These are phyloP conservation scores for Sphagnum contortum DNA, from an alignment of 225 moss, liverwort and hornwort genomes.

Conservation along the genomic window DNA sequence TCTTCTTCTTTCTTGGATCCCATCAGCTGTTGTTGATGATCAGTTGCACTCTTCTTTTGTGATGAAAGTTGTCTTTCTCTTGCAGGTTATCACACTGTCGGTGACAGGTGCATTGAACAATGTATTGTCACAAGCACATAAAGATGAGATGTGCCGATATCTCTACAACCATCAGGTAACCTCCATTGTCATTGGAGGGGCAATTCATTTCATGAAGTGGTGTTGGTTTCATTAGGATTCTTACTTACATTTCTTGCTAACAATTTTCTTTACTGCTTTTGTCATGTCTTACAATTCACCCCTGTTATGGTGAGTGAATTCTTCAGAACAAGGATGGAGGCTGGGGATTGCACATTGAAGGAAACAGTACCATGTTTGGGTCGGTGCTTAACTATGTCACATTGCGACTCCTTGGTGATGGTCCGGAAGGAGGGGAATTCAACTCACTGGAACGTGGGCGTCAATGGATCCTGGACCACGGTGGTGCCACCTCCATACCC, in stretches of 20 bases:
- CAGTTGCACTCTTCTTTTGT: not conserved
- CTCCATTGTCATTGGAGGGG: not conserved
- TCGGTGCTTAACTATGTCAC: constrained; percentile 70
- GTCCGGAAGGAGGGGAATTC: constrained; percentile 45
- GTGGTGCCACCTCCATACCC: constrained; percentile 78
- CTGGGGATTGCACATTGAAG: constrained; percentile 97
- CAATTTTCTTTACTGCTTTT: too few species aligned
- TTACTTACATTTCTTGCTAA: too few species aligned
- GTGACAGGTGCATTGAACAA: constrained; percentile 67
- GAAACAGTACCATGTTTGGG: constrained; percentile 98
- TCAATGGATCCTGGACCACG: constrained; percentile 85
- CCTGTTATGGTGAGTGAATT: too few species aligned
- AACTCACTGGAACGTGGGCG: constrained; percentile 58
- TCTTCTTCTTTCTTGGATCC: not conserved
- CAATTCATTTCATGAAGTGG: too few species aligned
- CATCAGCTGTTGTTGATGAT: too few species aligned
- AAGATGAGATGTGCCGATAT: constrained; percentile 80
- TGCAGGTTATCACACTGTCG: constrained; percentile 65
- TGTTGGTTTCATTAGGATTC: too few species aligned
- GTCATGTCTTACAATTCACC: too few species aligned
- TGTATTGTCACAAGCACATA: constrained; percentile 54
- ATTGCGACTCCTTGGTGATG: constrained; percentile 81
- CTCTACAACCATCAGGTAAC: constrained; percentile 91
- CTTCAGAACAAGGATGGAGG: constrained; percentile 93
- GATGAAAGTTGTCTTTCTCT: not conserved